Evolutionary conservation across 768 basidiomycete species (phyloP).

Genomic region (Leccinellum rugosiceps): DNA sequence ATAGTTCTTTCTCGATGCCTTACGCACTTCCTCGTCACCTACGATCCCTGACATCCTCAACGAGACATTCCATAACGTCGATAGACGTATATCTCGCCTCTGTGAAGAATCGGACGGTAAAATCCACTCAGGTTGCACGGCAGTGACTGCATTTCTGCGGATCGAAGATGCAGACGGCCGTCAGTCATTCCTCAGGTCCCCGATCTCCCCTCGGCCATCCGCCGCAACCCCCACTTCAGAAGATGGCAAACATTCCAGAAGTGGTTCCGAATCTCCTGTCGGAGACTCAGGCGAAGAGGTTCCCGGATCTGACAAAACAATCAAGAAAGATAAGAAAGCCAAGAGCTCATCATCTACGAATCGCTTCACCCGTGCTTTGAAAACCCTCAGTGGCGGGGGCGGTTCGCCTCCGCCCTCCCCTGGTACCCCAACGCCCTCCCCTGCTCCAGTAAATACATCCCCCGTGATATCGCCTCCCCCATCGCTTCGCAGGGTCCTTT

Average conservation of each 20-base stretch:
- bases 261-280: conserved; percentile 41
- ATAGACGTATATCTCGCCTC: conserved; percentile 75
- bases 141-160: conserved; percentile 92
- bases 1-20: conserved; percentile 64
- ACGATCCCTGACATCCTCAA: conserved; percentile 88
- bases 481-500: conserved; percentile 71
- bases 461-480: conserved; percentile 43
- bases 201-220: conserved; percentile 25
- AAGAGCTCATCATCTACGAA: conserved; percentile 39
- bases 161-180: conserved; percentile 77
- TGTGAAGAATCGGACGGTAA: conserved; percentile 86
- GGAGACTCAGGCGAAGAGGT: conserved; percentile 42
- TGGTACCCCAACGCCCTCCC: background rate
- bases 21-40: conserved; percentile 54
- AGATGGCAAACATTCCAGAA: conserved; percentile 31
- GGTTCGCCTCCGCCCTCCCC: conserved; percentile 19
- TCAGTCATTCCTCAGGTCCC: conserved; percentile 59
- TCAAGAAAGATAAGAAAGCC: conserved; percentile 42
- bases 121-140: conserved; percentile 96
- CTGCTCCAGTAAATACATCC: conserved; percentile 24
- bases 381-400: conserved; percentile 41
- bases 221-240: conserved; percentile 31
- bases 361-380: conserved; percentile 55
- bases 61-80: conserved; percentile 91
- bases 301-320: conserved; percentile 31